A percentile compares a stretch with the other conserved stretches of the same genome.
Conservation (phyloP, 2,329 filamentous ascomycete species). For the Ceratocystis lukuohia region DNA sequence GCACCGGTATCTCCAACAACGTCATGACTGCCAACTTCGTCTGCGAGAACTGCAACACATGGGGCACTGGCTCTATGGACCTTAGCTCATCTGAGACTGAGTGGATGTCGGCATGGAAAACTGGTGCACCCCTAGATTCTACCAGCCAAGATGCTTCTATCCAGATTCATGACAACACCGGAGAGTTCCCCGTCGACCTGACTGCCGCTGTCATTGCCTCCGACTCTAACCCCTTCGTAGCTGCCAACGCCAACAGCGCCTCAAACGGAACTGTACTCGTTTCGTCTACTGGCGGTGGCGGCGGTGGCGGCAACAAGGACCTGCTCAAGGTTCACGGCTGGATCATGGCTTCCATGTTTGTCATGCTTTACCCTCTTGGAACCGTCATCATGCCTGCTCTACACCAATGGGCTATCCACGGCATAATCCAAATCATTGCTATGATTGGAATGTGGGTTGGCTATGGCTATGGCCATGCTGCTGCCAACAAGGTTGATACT, state of each 20-base stretch:
- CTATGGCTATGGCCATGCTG: slow-evolving; percentile 43
- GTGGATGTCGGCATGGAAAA: slow-evolving; percentile 46
- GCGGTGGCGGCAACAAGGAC: slow-evolving; percentile 19
- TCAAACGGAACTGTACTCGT: slow-evolving; percentile 19
- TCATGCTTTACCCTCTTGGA: slow-evolving; percentile 46
- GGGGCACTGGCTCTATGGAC: slow-evolving; percentile 32
- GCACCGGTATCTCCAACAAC: slow-evolving; percentile 40
- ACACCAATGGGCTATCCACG: slow-evolving; percentile 45
- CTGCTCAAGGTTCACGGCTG: slow-evolving; percentile 39
- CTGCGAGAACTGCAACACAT: slow-evolving; percentile 40
- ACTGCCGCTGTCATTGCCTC: slow-evolving; percentile 32
- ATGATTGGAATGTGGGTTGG: slow-evolving; percentile 47
- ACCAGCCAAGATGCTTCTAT: slow-evolving; percentile 31
- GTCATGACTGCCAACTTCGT: slow-evolving; percentile 47
- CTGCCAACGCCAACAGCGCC: slow-evolving; percentile 16
- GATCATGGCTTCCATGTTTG: slow-evolving; percentile 47
- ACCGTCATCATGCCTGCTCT: slow-evolving; percentile 47
- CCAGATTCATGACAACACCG: slow-evolving; percentile 33
- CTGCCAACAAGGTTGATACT: slow-evolving; percentile 29
- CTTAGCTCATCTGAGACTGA: slow-evolving; percentile 29
- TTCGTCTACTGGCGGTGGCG: slow-evolving; percentile 10
- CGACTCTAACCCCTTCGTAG: slow-evolving; percentile 41
- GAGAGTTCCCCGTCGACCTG: slow-evolving; percentile 37
- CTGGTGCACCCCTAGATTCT: slow-evolving; percentile 34
- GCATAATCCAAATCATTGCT: slow-evolving; percentile 39